These are phyloP conservation scores for Sonneratia caseolaris DNA, from an alignment of 345 rosid genomes.

Conservation along the genomic window DNA sequence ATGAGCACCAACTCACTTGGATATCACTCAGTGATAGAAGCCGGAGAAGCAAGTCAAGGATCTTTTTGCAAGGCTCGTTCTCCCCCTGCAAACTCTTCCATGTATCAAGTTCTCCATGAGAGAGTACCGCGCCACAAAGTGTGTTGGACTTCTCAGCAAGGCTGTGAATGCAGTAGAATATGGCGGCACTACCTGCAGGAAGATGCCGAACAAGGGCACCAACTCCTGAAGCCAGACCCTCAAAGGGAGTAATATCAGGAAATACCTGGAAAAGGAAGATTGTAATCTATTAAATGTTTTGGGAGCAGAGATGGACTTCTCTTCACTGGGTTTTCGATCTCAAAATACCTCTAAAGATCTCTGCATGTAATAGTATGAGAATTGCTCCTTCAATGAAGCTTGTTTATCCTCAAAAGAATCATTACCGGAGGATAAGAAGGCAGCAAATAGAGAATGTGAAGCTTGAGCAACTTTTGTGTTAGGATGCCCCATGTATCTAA, in stretches of 20 bases:
- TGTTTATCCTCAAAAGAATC: conserved; percentile 48
- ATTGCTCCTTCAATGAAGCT: conserved; percentile 57
- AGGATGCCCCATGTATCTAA: conserved; percentile 84
- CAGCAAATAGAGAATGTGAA: conserved; percentile 68
- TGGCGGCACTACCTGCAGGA: conserved; percentile 92
- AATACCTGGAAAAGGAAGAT: conserved; percentile 36
- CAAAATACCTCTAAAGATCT: conserved; percentile 68
- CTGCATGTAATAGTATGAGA: conserved; percentile 71
- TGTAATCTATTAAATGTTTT: neutral
- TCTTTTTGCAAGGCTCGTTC: conserved; percentile 46
- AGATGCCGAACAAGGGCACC: conserved; percentile 73
- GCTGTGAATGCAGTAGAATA: conserved; percentile 59
- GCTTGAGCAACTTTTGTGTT: conserved; percentile 67
- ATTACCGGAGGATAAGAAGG: conserved; percentile 60
- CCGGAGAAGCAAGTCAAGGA: conserved; percentile 62
- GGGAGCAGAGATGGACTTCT: neutral
- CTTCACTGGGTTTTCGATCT: neutral
- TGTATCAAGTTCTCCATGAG: conserved; percentile 21
- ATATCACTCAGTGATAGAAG: conserved; percentile 78
- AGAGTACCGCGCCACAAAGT: conserved; percentile 25
- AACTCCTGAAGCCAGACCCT: conserved; percentile 93
- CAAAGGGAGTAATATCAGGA: conserved; percentile 80
- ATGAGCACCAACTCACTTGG: conserved; percentile 40
- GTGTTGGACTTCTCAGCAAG: conserved; percentile 57
- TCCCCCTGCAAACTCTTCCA: conserved; percentile 58